These are phyloP conservation scores for Sarocladiaceae sp. DNA, from an alignment of 2,329 filamentous ascomycete species.

Conservation along the genomic window DNA sequence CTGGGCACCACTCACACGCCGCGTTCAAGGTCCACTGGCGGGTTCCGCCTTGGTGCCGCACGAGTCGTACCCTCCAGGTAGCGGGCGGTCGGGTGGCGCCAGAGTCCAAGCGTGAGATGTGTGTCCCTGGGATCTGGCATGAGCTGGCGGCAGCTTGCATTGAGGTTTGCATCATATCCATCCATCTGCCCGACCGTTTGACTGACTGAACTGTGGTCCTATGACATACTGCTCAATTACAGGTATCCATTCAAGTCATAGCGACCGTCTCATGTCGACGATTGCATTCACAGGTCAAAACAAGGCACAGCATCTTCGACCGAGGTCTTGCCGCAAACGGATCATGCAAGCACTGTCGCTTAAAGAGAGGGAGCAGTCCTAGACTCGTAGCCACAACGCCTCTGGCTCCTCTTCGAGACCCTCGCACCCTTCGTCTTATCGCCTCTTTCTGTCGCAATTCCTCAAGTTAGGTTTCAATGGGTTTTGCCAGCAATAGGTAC, in stretches of 20 bases:
- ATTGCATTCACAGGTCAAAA: too few species aligned
- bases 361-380: too few species aligned
- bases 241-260: background rate
- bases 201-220: background rate
- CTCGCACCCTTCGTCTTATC: background rate
- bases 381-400: too few species aligned
- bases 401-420: too few species aligned
- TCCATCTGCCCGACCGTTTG: background rate
- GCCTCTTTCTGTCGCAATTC: background rate
- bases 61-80: background rate
- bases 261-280: background rate
- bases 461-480: background rate
- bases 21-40: background rate
- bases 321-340: too few species aligned
- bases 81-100: conserved; percentile 1
- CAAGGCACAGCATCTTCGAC: too few species aligned
- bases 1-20: conserved; percentile 9
- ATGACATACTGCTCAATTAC: background rate
- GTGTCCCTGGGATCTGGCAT: background rate
- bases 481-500: conserved; percentile 1
- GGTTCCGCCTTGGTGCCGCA: background rate
- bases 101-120: background rate
- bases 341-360: background rate
- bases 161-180: conserved; percentile 2
- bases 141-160: background rate